These are phyloP conservation scores for Ophiostoma triangulosporum DNA, from an alignment of 2,329 filamentous ascomycete species.

Conservation along the genomic window DNA sequence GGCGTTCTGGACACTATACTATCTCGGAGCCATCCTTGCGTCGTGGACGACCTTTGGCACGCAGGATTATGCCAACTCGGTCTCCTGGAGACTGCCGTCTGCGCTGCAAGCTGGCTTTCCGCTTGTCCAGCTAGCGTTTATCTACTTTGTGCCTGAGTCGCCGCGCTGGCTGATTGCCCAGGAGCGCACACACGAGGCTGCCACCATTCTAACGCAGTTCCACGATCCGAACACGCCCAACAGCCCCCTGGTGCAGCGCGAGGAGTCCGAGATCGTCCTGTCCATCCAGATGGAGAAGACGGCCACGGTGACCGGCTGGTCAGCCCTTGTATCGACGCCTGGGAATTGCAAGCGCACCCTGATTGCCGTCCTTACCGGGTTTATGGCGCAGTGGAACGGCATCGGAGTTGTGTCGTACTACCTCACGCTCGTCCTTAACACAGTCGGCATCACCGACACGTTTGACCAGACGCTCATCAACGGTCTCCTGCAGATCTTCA, in stretches of 20 bases:
- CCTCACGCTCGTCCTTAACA: slow-evolving; percentile 19
- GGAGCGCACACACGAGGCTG: slow-evolving; percentile 37
- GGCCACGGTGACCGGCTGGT: slow-evolving; percentile 23
- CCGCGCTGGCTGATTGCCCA: not conserved
- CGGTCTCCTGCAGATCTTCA: slow-evolving; percentile 9
- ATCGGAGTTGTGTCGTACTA: slow-evolving; percentile 23
- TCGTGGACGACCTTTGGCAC: not conserved
- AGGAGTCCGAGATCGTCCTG: slow-evolving; percentile 22
- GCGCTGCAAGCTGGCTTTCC: not conserved
- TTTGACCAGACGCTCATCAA: slow-evolving; percentile 13
- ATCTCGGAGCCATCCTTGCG: not conserved
- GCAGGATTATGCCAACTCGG: not conserved
- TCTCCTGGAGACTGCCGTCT: not conserved
- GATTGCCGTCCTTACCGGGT: slow-evolving; percentile 1
- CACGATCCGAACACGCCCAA: not conserved
- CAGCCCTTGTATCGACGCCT: slow-evolving; percentile 3
- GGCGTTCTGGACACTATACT: not conserved
- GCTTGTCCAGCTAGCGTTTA: slow-evolving; percentile 29
- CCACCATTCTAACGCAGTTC: slow-evolving; percentile 32
- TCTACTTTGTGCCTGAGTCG: not conserved
- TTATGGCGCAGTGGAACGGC: slow-evolving; percentile 8
- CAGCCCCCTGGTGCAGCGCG: not conserved
- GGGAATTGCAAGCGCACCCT: slow-evolving; percentile 8
- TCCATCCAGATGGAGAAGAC: slow-evolving; percentile 39
- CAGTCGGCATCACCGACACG: slow-evolving; percentile 19